Evolutionary conservation across 352 stramenopile genomes (phyloP).

Genomic region (Phytopythium boreale): DNA sequence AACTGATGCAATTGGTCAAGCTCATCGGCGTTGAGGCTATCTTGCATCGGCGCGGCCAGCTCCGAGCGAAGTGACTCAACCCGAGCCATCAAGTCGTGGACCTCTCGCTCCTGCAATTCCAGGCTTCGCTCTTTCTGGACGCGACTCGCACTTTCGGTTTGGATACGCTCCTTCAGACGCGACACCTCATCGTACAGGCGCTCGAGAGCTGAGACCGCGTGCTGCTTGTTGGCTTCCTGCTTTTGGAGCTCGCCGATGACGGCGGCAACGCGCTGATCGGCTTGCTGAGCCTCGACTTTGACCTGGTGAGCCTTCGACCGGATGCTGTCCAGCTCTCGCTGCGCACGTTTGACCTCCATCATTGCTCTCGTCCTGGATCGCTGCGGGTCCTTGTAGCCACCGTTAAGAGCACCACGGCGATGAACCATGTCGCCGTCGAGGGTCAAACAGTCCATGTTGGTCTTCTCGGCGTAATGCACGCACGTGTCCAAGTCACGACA

Average conservation of each 20-base stretch:
- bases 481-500: conserved; percentile 92
- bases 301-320: conserved; percentile 77
- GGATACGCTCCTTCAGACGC: conserved; percentile 74
- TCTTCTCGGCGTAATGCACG: conserved; percentile 68
- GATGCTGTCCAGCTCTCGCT: conserved; percentile 70
- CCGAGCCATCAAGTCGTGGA: conserved; percentile 57
- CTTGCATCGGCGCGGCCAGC: conserved; percentile 73
- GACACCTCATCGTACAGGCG: conserved; percentile 82
- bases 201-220: conserved; percentile 68
- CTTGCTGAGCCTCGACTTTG: conserved; percentile 86
- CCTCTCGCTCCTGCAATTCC: conserved; percentile 56
- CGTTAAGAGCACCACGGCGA: conserved; percentile 94
- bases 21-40: conserved; percentile 57
- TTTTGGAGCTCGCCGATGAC: conserved; percentile 86
- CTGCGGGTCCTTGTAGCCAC: conserved; percentile 94
- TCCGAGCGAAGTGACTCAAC: conserved; percentile 49
- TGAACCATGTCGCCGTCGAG: conserved; percentile 98
- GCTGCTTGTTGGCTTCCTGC: conserved; percentile 71
- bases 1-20: conserved; percentile 51
- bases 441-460: conserved; percentile 97
- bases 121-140: conserved; percentile 56
- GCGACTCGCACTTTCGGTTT: conserved; percentile 47
- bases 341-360: conserved; percentile 79
- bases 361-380: conserved; percentile 74
- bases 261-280: conserved; percentile 85